phyloP scores from a whole-genome alignment of 2,329 filamentous ascomycete genomes.

The Epichloe baconii region DNA sequence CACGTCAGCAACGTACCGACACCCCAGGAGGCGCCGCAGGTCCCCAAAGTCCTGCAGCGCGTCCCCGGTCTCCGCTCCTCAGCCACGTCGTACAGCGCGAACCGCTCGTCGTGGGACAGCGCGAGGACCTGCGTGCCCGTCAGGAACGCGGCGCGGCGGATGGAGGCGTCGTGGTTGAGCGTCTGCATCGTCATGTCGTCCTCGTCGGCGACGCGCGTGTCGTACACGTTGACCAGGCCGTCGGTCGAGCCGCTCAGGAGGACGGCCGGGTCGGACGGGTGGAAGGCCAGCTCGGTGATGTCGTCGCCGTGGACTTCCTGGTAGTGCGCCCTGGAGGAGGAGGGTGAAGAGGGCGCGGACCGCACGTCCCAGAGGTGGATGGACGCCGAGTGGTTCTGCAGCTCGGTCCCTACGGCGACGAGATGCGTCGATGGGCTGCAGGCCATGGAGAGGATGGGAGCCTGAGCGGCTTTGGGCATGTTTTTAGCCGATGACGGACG shows the following conservation, averaged over 20 bases:
- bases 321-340: slow-evolving; percentile 36
- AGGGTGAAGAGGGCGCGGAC: slow-evolving; percentile 22
- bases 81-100: slow-evolving; percentile 58
- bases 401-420: slow-evolving; percentile 61
- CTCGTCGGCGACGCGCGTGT: slow-evolving; percentile 57
- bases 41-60: slow-evolving; percentile 52
- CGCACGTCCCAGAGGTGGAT: slow-evolving; percentile 52
- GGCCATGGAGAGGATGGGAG: slow-evolving; percentile 51
- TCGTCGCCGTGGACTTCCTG: slow-evolving; percentile 56
- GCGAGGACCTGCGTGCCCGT: slow-evolving; percentile 52
- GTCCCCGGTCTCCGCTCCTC: slow-evolving; percentile 47
- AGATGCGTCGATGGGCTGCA: slow-evolving; percentile 42
- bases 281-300: slow-evolving; percentile 45
- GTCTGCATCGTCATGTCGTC: slow-evolving; percentile 68
- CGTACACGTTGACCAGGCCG: slow-evolving; percentile 64
- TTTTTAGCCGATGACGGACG: too few species aligned
- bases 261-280: slow-evolving; percentile 44
- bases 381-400: slow-evolving; percentile 48
- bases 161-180: slow-evolving; percentile 62
- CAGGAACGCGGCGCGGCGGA: slow-evolving; percentile 64
- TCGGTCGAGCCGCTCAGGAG: slow-evolving; percentile 70
- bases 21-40: slow-evolving; percentile 48
- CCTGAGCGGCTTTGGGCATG: slow-evolving; percentile 23
- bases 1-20: slow-evolving; percentile 63
- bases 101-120: slow-evolving; percentile 64